These are phyloP conservation scores for Nidula microcarpa DNA, from an alignment of 768 basidiomycete genomes.

Conservation along the genomic window DNA sequence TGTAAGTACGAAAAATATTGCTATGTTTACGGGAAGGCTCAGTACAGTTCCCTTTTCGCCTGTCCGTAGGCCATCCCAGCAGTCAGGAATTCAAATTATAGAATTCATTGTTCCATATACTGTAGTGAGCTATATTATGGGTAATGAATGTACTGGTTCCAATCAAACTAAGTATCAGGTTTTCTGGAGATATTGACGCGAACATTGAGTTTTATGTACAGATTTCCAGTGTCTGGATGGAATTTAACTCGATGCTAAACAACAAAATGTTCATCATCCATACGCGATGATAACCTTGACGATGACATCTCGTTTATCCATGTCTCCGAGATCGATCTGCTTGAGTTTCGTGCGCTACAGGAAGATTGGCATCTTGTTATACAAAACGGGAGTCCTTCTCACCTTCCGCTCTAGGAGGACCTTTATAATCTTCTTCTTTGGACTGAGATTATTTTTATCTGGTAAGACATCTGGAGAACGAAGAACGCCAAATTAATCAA, in stretches of 20 bases:
- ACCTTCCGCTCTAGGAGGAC: conserved; percentile 20
- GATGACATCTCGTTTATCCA: conserved; percentile 13
- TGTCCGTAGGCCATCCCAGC: too few relatives aligned
- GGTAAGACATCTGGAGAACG: conserved; percentile 5
- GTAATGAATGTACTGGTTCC: too few relatives aligned
- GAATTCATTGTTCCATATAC: too few relatives aligned
- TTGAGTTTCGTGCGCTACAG: conserved; percentile 8
- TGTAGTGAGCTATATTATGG: too few relatives aligned
- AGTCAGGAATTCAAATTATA: too few relatives aligned
- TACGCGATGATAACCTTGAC: conserved; percentile 10
- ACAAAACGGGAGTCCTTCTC: too few relatives aligned
- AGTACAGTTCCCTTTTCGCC: too few relatives aligned
- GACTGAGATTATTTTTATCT: conserved; percentile 6
- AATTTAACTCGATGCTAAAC: background rate
- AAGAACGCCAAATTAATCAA: conserved; percentile 14
- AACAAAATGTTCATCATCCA: too few relatives aligned
- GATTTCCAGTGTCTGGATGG: conserved; percentile 23
- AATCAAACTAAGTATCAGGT: too few relatives aligned
- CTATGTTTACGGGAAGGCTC: too few relatives aligned
- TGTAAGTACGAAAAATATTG: background rate
- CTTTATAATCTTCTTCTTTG: conserved; percentile 19
- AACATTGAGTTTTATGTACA: conserved; percentile 17
- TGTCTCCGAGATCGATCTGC: conserved; percentile 6
- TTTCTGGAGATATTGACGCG: conserved; percentile 8
- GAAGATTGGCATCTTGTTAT: background rate